Conservation (phyloP, 2,329 filamentous ascomycete genomes). For the Bipolaris gigantea region DNA sequence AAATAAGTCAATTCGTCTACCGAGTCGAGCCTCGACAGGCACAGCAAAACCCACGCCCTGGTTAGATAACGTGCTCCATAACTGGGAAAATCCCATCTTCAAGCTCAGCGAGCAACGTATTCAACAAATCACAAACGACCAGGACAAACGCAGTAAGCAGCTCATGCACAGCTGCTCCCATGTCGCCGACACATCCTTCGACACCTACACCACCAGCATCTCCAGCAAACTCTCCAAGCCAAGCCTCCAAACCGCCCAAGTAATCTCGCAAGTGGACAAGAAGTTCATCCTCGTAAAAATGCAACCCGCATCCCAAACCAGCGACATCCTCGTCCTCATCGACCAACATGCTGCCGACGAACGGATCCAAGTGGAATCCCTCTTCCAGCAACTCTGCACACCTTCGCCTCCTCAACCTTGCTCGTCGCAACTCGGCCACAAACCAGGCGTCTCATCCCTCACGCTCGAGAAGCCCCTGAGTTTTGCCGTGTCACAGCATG, state of each 20-base stretch:
- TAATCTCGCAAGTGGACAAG: constrained; percentile 81
- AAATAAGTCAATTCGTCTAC: constrained; percentile 40
- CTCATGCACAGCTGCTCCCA: constrained; percentile 13
- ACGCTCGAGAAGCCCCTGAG: constrained; percentile 56
- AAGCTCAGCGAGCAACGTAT: constrained; percentile 52
- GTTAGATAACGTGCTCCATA: constrained; percentile 62
- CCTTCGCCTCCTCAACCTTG: no score
- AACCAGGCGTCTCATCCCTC: constrained; percentile 34
- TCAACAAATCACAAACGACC: constrained; percentile 39
- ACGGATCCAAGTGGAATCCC: constrained; percentile 73
- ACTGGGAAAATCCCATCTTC: constrained; percentile 80
- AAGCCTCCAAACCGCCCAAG: constrained; percentile 54
- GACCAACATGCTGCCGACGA: constrained; percentile 98
- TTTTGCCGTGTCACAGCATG: constrained; percentile 66
- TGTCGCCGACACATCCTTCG: constrained; percentile 25
- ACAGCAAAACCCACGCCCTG: constrained; percentile 47
- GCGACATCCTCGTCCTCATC: constrained; percentile 67
- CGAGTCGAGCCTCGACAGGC: constrained; percentile 15
- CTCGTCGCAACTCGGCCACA: constrained; percentile 40
- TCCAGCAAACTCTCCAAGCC: constrained; percentile 60
- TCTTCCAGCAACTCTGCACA: constrained; percentile 64
- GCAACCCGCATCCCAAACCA: constrained; percentile 4
- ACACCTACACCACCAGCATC: constrained; percentile 24
- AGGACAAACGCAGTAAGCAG: constrained; percentile 2
- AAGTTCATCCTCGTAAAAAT: constrained; percentile 83